Base-by-base conservation (phyloP, 2,329 filamentous ascomycete genomes). In the Exophiala calicioides region DNA sequence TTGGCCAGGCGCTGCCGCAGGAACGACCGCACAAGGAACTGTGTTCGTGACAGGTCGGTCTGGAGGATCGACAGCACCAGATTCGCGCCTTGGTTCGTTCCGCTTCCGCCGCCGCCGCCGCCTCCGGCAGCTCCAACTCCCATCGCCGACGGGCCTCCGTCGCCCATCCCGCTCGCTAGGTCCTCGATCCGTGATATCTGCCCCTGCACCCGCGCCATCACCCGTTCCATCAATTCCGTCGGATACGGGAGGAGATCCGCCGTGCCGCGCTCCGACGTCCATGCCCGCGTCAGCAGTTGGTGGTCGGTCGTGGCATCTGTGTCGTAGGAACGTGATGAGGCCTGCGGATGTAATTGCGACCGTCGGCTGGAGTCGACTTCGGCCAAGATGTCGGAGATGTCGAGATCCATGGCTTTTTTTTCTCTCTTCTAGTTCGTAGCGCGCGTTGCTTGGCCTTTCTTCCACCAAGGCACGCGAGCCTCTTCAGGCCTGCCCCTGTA, bases 1-100 rank as follows among this genome's bases (percentile, higher is more conserved):
- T 98, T 97, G 43, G 87, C 82, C 47, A 97, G 83, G n/a, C 93
- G 79, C 7, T 87, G 84, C 42, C 94, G 79, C 45, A 98, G 69
- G 56, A 91, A 85, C 56, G 86, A 86, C 51, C 93, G 79, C 13
- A 97, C 80, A 16, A 98, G 77, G 63, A 90, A 98, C 71, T 95
- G 95, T 70, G 88, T 94, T 34, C 93, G 79, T 66, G 96, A 90
- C 44, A 98, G 80, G 71, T 98, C 93, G 5, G 94, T 97, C 73
- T 98, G 93, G 44, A 96, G 84, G 53, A 98, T 86, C 37, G 96
- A 95, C 62, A 97, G 83, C 52, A 83, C 82, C 66, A 98, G 95
- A 66, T 95, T 97, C 55, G 88, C 85, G 67, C 87, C 90, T 35
- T 90, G 86, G 62, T 95, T 90, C 86, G 62, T 87, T 84, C 53